Base-by-base conservation (phyloP, 1,284 basidiomycete genomes). In the Puccinia novopanici region DNA sequence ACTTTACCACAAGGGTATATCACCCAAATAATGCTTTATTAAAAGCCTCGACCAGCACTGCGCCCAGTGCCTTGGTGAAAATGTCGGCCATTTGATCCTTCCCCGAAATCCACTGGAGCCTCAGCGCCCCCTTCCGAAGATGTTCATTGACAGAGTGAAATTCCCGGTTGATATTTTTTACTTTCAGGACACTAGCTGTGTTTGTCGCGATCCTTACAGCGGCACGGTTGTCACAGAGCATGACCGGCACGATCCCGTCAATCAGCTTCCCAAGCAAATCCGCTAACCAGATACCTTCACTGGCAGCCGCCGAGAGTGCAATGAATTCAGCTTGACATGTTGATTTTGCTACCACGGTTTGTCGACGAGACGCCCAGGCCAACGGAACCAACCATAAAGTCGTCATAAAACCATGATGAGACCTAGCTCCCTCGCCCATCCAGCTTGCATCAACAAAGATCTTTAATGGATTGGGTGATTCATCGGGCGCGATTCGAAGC, bases 271-370 rank as follows among this genome's bases (percentile, higher is more conserved):
- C 42, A 15, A 72, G 13, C 27, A 72, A 27, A 27, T 72, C 27
- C 5, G n/a, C 17, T 2, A 72, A 3, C 48, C 71, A 73, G 1
- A 73, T 27, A 2, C n/a, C 24, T 30, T 52, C 52, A 34, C 17
- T 12, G 9, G 48, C 8, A 9, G 42, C 42, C 6, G n/a, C 17
- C 8, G 34, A 40, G n/a, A n/a, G n/a, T n/a, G n/a, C n/a, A n/a
- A n/a, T n/a, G n/a, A n/a, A n/a, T n/a, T n/a, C n/a, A n/a, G 45
- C 71, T 17, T 73, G 52, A 48, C 71, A 54, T 17, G 71, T 57
- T 1, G 71, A 73, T 15, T 17, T 6, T 3, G 71, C 48, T 2
- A 57, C 50, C 19, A 17, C 30, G 2, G 30, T 19, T 40, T 54
- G 71, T 4, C 71, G 1, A 19, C 27, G 55, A 15, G 71, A 27